A percentile compares a stretch with the other conserved stretches of the same genome.
Conservation (phyloP, 345 rosid genomes). For the Aethionema arabicum region DNA sequence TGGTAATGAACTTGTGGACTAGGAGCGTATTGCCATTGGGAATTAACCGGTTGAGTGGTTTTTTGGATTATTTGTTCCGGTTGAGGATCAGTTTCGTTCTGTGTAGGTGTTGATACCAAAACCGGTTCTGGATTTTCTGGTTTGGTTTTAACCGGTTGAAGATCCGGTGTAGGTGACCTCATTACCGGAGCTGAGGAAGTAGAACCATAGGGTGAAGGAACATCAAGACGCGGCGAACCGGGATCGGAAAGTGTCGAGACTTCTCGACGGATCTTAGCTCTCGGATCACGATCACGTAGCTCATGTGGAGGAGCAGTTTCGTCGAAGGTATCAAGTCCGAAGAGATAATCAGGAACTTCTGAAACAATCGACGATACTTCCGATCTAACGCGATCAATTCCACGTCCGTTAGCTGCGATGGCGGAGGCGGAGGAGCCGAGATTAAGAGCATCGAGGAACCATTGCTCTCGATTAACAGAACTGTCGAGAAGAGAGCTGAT, state of each 20-base stretch:
- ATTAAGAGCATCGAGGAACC: constrained; percentile 91
- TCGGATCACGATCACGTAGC: constrained; percentile 49
- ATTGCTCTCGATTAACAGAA: constrained; percentile 75
- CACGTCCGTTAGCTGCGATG: constrained; percentile 23
- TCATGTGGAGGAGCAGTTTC: constrained; percentile 48
- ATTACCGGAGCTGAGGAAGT: constrained; percentile 57
- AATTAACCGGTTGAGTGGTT: constrained; percentile 45
- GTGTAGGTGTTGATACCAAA: constrained; percentile 9
- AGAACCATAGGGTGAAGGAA: constrained; percentile 69
- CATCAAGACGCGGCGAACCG: constrained; percentile 79
- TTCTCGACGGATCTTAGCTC: constrained; percentile 53
- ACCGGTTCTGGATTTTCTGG: constrained; percentile 49
- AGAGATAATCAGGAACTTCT: constrained; percentile 85
- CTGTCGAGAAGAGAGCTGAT: constrained; percentile 86
- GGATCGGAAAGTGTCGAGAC: constrained; percentile 68
- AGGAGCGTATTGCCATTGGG: constrained; percentile 56
- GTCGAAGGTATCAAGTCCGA: constrained; percentile 78
- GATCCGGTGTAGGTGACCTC: constrained; percentile 58
- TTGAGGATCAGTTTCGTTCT: constrained; percentile 26
- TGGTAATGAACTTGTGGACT: constrained; percentile 53
- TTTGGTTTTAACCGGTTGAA: constrained; percentile 66
- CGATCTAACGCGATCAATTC: constrained; percentile 75
- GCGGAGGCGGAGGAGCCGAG: constrained; percentile 43
- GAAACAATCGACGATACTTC: constrained; percentile 87
- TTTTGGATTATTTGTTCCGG: constrained; percentile 44